Conservation (phyloP, 2,329 filamentous ascomycete genomes). For the Phaeosphaeriaceae sp. region DNA sequence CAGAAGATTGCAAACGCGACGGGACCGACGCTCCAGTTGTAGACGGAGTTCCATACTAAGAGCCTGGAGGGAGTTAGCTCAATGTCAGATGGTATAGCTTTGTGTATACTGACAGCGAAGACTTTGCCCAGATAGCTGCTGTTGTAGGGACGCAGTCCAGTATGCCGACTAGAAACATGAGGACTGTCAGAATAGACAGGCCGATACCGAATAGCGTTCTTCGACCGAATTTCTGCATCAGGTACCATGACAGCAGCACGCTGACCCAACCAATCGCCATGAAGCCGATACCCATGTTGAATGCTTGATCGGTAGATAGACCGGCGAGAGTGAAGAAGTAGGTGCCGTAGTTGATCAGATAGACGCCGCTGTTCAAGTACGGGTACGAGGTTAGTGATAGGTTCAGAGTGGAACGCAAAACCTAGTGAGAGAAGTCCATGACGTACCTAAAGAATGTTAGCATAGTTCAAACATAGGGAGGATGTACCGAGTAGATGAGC, state of each 20-base stretch:
- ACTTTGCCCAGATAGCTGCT: not conserved
- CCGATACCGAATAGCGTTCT: not conserved
- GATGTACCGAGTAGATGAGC: too few relatives aligned
- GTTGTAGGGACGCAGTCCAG: not conserved
- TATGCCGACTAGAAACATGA: not conserved
- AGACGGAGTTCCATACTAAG: not conserved
- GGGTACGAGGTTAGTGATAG: too few relatives aligned
- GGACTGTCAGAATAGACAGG: not conserved
- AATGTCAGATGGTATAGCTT: not conserved
- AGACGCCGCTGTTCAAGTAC: constrained; percentile 23
- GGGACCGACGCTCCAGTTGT: not conserved
- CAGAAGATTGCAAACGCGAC: not conserved
- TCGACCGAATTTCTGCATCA: not conserved
- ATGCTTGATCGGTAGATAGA: not conserved
- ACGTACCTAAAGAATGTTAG: too few relatives aligned
- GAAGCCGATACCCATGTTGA: not conserved
- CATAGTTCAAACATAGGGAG: too few relatives aligned
- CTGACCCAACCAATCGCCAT: not conserved
- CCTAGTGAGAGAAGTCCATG: too few relatives aligned
- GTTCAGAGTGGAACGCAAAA: too few relatives aligned
- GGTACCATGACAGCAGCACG: not conserved
- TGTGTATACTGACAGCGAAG: not conserved
- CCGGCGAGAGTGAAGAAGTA: not conserved
- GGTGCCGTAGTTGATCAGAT: constrained; percentile 45
- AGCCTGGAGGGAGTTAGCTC: not conserved